Conservation (phyloP, 2,329 filamentous ascomycete genomes). For the Aspergillus tubingensis region DNA sequence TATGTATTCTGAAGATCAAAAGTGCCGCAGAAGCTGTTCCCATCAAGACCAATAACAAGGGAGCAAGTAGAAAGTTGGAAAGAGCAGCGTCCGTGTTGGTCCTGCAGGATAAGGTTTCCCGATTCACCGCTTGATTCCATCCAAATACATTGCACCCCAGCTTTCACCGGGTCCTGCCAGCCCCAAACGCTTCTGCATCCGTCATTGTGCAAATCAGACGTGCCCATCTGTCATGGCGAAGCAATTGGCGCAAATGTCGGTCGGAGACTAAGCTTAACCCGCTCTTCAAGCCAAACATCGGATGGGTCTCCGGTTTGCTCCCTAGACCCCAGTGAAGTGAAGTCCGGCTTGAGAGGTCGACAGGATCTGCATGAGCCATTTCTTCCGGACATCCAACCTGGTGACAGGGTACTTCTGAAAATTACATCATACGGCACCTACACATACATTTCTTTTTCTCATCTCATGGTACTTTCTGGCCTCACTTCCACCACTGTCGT, state of each 20-base stretch:
- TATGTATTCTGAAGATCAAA: background rate
- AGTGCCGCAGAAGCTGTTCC: background rate
- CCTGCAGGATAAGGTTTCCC: background rate
- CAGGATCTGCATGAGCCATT: background rate
- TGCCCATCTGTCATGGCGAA: background rate
- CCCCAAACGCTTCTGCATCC: slow-evolving; percentile 7
- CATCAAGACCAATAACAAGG: too few relatives aligned
- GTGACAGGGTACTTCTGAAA: background rate
- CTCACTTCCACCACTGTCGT: background rate
- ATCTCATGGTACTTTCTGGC: too few relatives aligned
- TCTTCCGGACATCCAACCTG: background rate
- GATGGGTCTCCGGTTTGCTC: background rate
- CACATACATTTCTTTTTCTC: background rate
- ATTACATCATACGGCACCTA: background rate
- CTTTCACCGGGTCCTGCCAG: background rate
- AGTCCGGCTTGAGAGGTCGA: background rate
- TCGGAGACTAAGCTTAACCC: slow-evolving; percentile 10
- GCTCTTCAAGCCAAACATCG: background rate
- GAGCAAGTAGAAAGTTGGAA: background rate
- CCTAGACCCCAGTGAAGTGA: background rate
- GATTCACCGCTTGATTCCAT: background rate
- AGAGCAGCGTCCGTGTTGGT: background rate
- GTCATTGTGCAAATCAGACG: background rate
- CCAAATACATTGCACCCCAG: background rate
- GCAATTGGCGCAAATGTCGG: background rate